A percentile compares a stretch with the other conserved stretches of the same genome.
phyloP scores from a whole-genome alignment of 2,329 filamentous ascomycete species.

The Fusarium chlamydosporum region DNA sequence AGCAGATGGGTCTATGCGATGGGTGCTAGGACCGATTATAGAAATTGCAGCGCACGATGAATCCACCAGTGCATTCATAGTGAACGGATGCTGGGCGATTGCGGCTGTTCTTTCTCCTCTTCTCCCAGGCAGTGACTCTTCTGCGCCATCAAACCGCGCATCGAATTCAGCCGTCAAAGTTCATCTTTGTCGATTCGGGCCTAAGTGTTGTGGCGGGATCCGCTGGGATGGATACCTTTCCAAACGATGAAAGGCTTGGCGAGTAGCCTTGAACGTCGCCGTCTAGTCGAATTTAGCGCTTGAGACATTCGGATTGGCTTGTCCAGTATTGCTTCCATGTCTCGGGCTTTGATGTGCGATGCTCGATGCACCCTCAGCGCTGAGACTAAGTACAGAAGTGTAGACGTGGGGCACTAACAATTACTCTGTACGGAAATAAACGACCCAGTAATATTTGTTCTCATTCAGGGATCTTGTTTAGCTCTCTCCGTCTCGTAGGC shows the following conservation, averaged over 20 bases:
- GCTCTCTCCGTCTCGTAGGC: slow-evolving; percentile 13
- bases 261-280: slow-evolving; percentile 24
- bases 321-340: slow-evolving; percentile 10
- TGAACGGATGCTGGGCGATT: slow-evolving; percentile 12
- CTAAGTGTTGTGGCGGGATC: slow-evolving; percentile 42
- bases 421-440: slow-evolving; percentile 30
- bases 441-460: slow-evolving; percentile 31
- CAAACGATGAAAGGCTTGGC: slow-evolving; percentile 37
- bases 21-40: slow-evolving; percentile 15
- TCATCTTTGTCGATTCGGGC: slow-evolving; percentile 43
- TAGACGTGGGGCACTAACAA: slow-evolving; percentile 33
- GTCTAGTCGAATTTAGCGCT: slow-evolving; percentile 11
- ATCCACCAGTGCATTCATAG: slow-evolving; percentile 6
- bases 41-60: slow-evolving; percentile 22
- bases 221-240: slow-evolving; percentile 38
- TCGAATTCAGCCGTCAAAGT: slow-evolving; percentile 22
- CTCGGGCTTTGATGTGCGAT: slow-evolving; percentile 42
- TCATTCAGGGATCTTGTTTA: slow-evolving; percentile 17
- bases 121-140: slow-evolving; percentile 27
- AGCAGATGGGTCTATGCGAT: slow-evolving; percentile 1
- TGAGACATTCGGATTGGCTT: slow-evolving; percentile 1
- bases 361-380: slow-evolving; percentile 27
- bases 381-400: slow-evolving; percentile 21
- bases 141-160: slow-evolving; percentile 33
- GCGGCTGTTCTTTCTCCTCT: slow-evolving; percentile 9